Evolutionary conservation across 2,329 filamentous ascomycete genomes (phyloP).

Genomic region (Fusarium proliferatum): DNA sequence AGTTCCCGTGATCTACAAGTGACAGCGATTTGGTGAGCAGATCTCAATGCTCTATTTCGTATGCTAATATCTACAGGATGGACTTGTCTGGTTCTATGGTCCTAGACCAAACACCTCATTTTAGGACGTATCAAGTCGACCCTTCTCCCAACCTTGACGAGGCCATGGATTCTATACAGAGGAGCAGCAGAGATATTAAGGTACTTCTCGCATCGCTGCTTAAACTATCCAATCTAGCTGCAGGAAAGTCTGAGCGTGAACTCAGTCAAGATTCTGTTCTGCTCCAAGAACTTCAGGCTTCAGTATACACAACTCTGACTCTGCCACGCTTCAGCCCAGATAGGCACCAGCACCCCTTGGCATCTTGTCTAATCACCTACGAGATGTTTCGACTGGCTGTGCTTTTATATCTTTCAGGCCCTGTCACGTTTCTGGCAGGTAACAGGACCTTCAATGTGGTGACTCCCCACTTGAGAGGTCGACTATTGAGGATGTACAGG

Average conservation of each 20-base stretch:
- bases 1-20: not conserved
- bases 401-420: not conserved
- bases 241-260: not conserved
- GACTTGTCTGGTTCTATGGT: not conserved
- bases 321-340: fast-evolving
- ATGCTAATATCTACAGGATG: not conserved
- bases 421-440: not conserved
- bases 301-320: not conserved
- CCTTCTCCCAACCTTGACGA: not conserved
- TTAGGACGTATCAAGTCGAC: not conserved
- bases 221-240: not conserved
- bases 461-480: not conserved
- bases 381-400: not conserved
- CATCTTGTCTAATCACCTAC: fast-evolving
- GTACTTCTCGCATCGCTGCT: fast-evolving
- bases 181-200: fast-evolving
- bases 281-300: fast-evolving
- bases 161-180: fast-evolving
- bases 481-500: not conserved
- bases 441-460: not conserved
- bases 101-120: not conserved
- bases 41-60: too few species aligned
- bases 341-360: fast-evolving
- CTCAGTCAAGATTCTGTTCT: not conserved
- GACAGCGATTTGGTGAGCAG: not conserved